Evolutionary conservation across 2,329 filamentous ascomycete species (phyloP).

Genomic region (Simplicillium sp.): DNA sequence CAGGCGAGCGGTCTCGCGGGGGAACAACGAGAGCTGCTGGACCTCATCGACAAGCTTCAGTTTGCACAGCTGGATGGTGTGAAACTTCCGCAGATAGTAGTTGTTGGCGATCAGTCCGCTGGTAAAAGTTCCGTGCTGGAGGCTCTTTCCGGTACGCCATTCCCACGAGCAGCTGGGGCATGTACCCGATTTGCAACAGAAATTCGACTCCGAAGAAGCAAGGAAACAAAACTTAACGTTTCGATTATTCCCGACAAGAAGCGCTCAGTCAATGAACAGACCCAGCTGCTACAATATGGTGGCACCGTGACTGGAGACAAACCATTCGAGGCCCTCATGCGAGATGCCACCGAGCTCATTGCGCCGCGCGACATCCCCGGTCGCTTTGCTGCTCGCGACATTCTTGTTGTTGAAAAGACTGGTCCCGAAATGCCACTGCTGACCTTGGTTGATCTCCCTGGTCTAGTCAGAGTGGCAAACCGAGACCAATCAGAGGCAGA

Average conservation of each 20-base stretch:
- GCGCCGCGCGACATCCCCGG: constrained; percentile 39
- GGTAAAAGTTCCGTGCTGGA: constrained; percentile 57
- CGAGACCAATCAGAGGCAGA: constrained; percentile 42
- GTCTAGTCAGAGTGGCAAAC: constrained; percentile 44
- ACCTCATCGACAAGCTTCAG: constrained; percentile 47
- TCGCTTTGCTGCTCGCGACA: constrained; percentile 40
- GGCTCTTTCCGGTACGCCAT: constrained; percentile 52
- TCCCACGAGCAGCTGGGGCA: constrained; percentile 48
- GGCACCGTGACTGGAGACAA: constrained; percentile 33
- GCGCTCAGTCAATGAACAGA: constrained; percentile 35
- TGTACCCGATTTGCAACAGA: constrained; percentile 56
- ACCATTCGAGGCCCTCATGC: constrained; percentile 41
- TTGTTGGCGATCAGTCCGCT: constrained; percentile 54
- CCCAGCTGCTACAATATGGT: constrained; percentile 35
- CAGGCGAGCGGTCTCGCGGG: constrained; percentile 39
- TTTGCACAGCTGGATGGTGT: constrained; percentile 42
- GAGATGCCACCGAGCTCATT: constrained; percentile 39
- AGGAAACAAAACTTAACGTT: constrained; percentile 34
- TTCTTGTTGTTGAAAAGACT: constrained; percentile 48
- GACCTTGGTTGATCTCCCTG: constrained; percentile 53
- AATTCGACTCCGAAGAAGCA: constrained; percentile 41
- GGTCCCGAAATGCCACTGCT: constrained; percentile 50
- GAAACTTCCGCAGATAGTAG: constrained; percentile 51
- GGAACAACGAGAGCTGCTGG: constrained; percentile 47
- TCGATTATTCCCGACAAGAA: constrained; percentile 46